Evolutionary conservation across 352 stramenopile species (phyloP), one percentile per base, ranked within the genome.

Genomic region (Pythium rhizo-oryzae): DNA sequence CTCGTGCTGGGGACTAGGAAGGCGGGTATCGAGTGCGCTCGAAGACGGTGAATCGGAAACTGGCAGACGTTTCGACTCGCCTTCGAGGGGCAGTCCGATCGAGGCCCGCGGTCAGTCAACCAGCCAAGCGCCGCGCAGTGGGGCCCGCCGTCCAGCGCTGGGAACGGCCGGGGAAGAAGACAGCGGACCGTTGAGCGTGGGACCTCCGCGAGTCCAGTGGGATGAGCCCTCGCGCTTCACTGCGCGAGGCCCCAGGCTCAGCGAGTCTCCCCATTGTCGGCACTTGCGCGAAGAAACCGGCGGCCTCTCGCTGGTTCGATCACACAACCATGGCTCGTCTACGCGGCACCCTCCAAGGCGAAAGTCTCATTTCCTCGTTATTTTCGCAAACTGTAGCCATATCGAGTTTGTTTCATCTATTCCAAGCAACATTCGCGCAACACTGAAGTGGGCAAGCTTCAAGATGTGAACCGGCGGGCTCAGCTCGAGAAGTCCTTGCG

Each of bases 401-500:
- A 51, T 51, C 44, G 44, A 28, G 24, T 51, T 51, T 15, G 8
- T 0, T 1, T 16, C 8, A 51, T 51, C 44, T 51, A 51, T 12
- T 51, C 44, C 44, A 28, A 28, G 44, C 44, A 51, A 51, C 44
- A 8, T 51, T 51, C 44, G 44, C n/a, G 44, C 44, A 51, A 51
- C 44, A 12, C 11, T 6, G 1, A 30, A 8, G 16, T 8, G 41
- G 18, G 16, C 43, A 12, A 46, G 25, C 23, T 33, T n/a, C 39
- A 53, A n/a, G 16, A n/a, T n/a, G n/a, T n/a, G n/a, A n/a, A n/a
- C n/a, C 12, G 35, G 1, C 39, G 13, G 11, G 16, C 15, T 58
- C 33, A 62, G 15, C 23, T 28, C 2, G 57, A 24, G 21, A 63
- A 53, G 19, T 59, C 41, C 43, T 62, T 58, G 44, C 24, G 53